phyloP scores from a whole-genome alignment of 2,329 filamentous ascomycete genomes.

The Exophiala calicioides region DNA sequence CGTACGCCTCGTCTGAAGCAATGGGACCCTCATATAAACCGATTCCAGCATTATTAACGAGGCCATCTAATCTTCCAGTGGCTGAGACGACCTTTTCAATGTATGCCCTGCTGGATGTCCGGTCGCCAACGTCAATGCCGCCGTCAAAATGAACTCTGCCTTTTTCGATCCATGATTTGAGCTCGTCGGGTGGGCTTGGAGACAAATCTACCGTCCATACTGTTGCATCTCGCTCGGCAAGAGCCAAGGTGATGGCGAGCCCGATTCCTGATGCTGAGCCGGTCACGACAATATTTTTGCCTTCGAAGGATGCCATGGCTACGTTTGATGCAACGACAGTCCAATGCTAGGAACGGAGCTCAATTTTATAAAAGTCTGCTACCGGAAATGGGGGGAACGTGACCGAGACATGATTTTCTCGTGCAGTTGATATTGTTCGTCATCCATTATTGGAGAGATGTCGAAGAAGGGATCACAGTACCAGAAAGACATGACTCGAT shows the following conservation, averaged over 20 bases:
- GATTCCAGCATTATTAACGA: conserved; percentile 35
- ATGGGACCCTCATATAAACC: conserved; percentile 51
- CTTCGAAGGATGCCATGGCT: conserved; percentile 13
- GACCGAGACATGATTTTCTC: too few species aligned
- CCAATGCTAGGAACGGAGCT: too few species aligned
- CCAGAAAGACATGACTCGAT: too few species aligned
- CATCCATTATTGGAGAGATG: too few species aligned
- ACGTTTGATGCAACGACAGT: too few species aligned
- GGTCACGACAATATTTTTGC: conserved; percentile 61
- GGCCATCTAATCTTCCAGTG: conserved; percentile 45
- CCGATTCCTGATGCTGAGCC: conserved; percentile 66
- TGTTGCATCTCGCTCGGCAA: conserved; percentile 14
- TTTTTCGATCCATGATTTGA: conserved; percentile 15
- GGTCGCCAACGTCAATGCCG: conserved; percentile 12
- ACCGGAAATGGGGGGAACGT: background rate
- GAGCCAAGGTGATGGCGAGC: conserved; percentile 52
- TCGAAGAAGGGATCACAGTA: too few species aligned
- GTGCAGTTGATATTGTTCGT: too few species aligned
- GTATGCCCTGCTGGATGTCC: conserved; percentile 4
- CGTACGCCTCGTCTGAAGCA: conserved; percentile 40
- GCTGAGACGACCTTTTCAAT: conserved; percentile 57
- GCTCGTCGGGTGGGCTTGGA: conserved; percentile 9
- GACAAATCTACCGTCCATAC: conserved; percentile 19
- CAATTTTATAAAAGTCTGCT: too few species aligned
- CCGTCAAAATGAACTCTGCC: conserved; percentile 20